Conservation (phyloP, 257 asterid species). For the Fraxinus americana region DNA sequence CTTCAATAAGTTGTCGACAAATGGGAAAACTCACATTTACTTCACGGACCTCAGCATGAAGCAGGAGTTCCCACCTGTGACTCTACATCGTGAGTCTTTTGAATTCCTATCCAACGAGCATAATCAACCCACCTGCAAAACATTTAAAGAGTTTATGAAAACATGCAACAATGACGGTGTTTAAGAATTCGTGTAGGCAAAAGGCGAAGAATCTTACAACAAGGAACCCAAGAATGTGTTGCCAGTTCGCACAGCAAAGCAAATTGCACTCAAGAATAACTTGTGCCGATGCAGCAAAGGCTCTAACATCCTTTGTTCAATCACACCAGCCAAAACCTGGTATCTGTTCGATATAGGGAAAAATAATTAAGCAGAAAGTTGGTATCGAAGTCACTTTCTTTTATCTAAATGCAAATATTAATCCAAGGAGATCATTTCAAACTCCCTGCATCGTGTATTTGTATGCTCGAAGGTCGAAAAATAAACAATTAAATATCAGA, state of each 20-base stretch:
- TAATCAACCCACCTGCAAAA: background rate
- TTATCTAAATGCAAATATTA: no score
- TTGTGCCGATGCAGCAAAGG: constrained; percentile 7
- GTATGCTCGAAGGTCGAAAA: no score
- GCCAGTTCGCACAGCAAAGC: constrained; percentile 18
- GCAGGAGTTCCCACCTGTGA: no score
- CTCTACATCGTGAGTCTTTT: background rate
- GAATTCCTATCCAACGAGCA: background rate
- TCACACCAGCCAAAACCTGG: constrained; percentile 9
- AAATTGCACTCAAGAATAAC: constrained; percentile 1
- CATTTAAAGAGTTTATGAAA: background rate
- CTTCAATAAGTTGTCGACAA: background rate
- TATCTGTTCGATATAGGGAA: background rate
- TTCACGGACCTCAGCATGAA: background rate
- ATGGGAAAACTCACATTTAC: background rate
- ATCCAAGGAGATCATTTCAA: no score
- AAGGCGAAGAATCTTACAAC: background rate
- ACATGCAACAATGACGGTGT: no score
- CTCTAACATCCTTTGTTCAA: constrained; percentile 14
- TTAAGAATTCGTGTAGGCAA: no score
- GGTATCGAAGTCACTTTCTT: no score
- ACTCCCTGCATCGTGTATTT: no score
- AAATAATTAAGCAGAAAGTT: no score
- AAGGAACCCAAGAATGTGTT: constrained; percentile 15
- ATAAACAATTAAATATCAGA: no score